Base-by-base conservation (phyloP, 2,329 filamentous ascomycete species). In the Gliomastix tumulicola region DNA sequence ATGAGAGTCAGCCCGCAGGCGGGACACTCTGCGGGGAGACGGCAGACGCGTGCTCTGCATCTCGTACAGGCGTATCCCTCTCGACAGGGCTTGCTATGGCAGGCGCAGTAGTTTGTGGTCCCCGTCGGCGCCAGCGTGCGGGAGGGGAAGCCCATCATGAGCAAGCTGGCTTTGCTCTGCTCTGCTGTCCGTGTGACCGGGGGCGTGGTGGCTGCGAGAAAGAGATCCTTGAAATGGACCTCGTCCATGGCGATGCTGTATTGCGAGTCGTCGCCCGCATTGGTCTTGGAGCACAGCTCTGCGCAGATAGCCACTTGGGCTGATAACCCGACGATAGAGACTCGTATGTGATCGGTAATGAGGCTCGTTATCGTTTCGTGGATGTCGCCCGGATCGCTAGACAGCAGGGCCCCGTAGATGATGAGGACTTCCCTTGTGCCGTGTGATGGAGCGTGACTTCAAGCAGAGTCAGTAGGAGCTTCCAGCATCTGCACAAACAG, bases 131-230 rank as follows among this genome's bases (percentile, higher is more conserved):
- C 85, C 12, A 92, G 77, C 3, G 84, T 84, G 25, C 89, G 77
- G 6, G 87, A 94, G 1, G 92, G 92, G 53, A 98, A 98, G 5
- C 92, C 92, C 90, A 98, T 98, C 85, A 94, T 94, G 19, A 98
- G 75, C 28, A 98, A 68, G 37, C 75, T 79, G 2, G 77, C 71
- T 8, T 70, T 70, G 41, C 67, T 71, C 49, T 75, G 70, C 44
- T 75, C 72, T 28, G 64, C 60, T 4, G 80, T 76, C 37, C 85
- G 78, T 11, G 88, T 86, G 15, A 88, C 82, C 0, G 90, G 92
- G 2, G 92, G 92, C 3, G 88, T 96, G 1, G 92, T 97, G 33
- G 84, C 79, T 15, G 80, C 81, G 56, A 97, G 82, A 42, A 97
- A 73, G n/a, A 97, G 72, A 50, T 97, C 88, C 21, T 82, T 77